Evolutionary conservation across 2,329 filamentous ascomycete genomes (phyloP).

Genomic region (Pseudopyrenochaeta lycopersici): DNA sequence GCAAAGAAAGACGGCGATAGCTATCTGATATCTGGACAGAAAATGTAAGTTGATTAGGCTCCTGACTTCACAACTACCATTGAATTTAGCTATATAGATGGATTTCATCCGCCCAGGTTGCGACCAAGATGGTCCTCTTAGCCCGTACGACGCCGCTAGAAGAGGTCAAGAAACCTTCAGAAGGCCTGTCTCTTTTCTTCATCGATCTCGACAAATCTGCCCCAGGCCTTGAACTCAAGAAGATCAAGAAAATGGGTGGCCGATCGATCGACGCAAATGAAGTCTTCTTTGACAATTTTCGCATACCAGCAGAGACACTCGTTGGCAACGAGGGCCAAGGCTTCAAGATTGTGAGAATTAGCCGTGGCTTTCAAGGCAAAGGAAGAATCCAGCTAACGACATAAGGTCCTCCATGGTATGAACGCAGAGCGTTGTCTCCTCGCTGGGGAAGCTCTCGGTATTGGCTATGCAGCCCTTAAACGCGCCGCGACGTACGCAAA

Average conservation of each 20-base stretch:
- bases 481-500: conserved; percentile 55
- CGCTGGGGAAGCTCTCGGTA: conserved; percentile 78
- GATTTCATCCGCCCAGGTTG: conserved; percentile 64
- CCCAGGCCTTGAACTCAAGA: conserved; percentile 66
- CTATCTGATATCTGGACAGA: conserved; percentile 74
- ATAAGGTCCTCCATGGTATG: conserved; percentile 55
- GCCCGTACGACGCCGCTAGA: conserved; percentile 73
- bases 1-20: conserved; percentile 61
- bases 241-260: conserved; percentile 85
- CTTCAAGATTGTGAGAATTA: conserved; percentile 69
- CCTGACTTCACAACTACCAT: neutral
- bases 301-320: conserved; percentile 68
- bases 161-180: conserved; percentile 71
- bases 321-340: conserved; percentile 78
- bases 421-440: conserved; percentile 57
- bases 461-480: conserved; percentile 72
- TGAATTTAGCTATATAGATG: neutral
- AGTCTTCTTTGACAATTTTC: conserved; percentile 83
- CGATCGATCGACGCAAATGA: conserved; percentile 85
- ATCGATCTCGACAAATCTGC: conserved; percentile 72
- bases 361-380: neutral
- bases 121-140: conserved; percentile 77
- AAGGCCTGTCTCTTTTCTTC: conserved; percentile 81
- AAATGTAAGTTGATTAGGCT: conserved; percentile 64
- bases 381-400: neutral